A percentile compares a stretch with the other conserved stretches of the same genome.
phyloP scores from a whole-genome alignment of 2,329 filamentous ascomycete genomes.

The Calonectria pseudoturangicola region DNA sequence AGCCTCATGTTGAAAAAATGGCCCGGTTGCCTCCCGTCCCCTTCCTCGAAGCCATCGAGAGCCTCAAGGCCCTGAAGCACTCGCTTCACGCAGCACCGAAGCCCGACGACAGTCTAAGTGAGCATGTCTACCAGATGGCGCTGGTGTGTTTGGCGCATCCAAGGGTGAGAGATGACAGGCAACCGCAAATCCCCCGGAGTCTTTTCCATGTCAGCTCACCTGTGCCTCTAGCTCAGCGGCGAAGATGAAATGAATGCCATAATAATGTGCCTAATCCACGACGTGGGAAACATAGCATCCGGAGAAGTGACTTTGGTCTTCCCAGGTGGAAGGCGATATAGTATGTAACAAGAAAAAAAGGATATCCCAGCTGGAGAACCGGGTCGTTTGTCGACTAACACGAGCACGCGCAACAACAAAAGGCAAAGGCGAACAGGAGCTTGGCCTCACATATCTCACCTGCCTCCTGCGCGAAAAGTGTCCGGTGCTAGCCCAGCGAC shows the following conservation, averaged over 20 bases:
- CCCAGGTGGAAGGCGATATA: constrained; percentile 9
- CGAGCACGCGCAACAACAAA: neutral
- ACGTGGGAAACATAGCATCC: constrained; percentile 38
- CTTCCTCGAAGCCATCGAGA: constrained; percentile 42
- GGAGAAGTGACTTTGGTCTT: constrained; percentile 35
- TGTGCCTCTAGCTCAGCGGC: constrained; percentile 19
- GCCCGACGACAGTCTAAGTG: constrained; percentile 38
- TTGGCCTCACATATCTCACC: constrained; percentile 37
- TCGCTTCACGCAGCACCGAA: constrained; percentile 20
- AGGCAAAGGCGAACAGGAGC: constrained; percentile 35
- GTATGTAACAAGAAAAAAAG: neutral
- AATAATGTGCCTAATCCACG: constrained; percentile 38
- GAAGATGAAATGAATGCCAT: constrained; percentile 37
- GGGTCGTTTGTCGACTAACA: constrained; percentile 1
- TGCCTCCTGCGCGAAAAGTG: constrained; percentile 36
- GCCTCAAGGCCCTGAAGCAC: constrained; percentile 40
- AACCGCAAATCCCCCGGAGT: neutral
- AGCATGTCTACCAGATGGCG: constrained; percentile 43
- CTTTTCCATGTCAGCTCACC: constrained; percentile 5
- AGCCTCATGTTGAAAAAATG: constrained; percentile 22
- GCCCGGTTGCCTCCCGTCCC: constrained; percentile 29
- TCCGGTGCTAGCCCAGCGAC: constrained; percentile 29
- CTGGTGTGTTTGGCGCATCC: constrained; percentile 41
- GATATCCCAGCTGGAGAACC: neutral
- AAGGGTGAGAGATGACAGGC: constrained; percentile 22